Evolutionary conservation across 176 grass and related monocot species (phyloP).

Genomic region (Zoysia pacifica): DNA sequence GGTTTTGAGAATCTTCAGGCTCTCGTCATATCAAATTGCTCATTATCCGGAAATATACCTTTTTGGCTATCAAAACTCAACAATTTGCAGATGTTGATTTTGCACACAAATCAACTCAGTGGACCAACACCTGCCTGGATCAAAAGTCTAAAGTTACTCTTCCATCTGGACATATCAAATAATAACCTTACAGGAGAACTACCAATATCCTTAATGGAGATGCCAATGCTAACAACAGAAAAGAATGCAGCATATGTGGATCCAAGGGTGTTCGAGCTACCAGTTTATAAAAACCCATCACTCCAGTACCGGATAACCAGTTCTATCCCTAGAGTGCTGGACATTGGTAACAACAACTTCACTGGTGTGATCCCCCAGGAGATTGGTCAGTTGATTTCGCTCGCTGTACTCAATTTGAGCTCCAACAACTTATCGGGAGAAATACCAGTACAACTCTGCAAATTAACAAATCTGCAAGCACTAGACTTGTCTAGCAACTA

Average conservation of each 20-base stretch:
- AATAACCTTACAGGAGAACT: conserved; percentile 46
- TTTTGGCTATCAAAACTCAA: conserved; percentile 32
- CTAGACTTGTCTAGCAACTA: conserved; percentile 47
- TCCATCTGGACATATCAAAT: conserved; percentile 45
- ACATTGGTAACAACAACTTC: conserved; percentile 35
- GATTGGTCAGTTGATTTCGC: conserved; percentile 41
- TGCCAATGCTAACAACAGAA: conserved; percentile 39
- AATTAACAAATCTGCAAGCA: conserved; percentile 32
- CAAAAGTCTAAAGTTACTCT: conserved; percentile 27
- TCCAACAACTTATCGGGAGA: conserved; percentile 32
- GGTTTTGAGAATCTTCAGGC: conserved; percentile 44
- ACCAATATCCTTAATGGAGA: conserved; percentile 21
- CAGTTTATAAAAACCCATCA: not conserved
- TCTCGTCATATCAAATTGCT: conserved; percentile 23
- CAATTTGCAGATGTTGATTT: conserved; percentile 24
- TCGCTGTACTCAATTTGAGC: conserved; percentile 27
- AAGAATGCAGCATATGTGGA: not conserved
- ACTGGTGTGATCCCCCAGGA: conserved; percentile 35
- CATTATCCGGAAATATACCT: conserved; percentile 43
- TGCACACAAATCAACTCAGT: conserved; percentile 29
- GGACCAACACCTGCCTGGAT: conserved; percentile 38
- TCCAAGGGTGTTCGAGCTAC: conserved; percentile 30
- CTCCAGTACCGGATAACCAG: conserved; percentile 20
- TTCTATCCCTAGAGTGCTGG: conserved; percentile 20
- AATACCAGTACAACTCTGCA: conserved; percentile 17